Evolutionary conservation across 2,329 filamentous ascomycete species (phyloP).

Genomic region (Onygenales sp.): DNA sequence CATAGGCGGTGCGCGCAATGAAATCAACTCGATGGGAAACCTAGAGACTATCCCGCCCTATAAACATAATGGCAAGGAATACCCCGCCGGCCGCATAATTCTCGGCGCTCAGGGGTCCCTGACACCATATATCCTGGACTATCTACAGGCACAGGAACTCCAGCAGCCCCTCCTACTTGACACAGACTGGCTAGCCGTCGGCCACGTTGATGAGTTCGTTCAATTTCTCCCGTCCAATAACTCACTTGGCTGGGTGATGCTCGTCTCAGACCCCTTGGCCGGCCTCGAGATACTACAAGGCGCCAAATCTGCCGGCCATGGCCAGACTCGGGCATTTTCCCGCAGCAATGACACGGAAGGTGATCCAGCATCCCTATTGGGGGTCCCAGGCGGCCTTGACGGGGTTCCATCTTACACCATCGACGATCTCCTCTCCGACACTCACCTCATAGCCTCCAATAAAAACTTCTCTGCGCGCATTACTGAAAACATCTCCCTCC

Average conservation of each 20-base stretch:
- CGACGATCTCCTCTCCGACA: constrained; percentile 5
- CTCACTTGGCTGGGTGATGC: constrained; percentile 14
- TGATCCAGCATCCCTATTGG: not conserved
- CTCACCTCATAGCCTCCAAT: constrained; percentile 1
- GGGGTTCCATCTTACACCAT: constrained; percentile 8
- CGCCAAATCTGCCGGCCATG: constrained; percentile 16
- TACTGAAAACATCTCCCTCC: constrained; percentile 2
- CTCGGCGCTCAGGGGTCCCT: constrained; percentile 10
- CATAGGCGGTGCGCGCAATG: constrained; percentile 10
- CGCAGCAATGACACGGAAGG: constrained; percentile 5
- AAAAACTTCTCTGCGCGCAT: constrained; percentile 4
- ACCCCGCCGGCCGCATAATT: constrained; percentile 17
- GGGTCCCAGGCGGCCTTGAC: constrained; percentile 5
- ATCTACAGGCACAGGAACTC: constrained; percentile 25
- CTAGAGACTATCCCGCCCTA: constrained; percentile 32
- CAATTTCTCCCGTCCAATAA: constrained; percentile 23
- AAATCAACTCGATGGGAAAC: constrained; percentile 23
- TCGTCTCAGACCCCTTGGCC: constrained; percentile 13
- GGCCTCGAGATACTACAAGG: constrained; percentile 18
- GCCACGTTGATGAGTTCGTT: constrained; percentile 28
- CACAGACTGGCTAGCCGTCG: constrained; percentile 21
- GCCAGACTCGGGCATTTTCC: constrained; percentile 8
- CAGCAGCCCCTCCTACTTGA: constrained; percentile 29
- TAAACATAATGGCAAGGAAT: constrained; percentile 8
- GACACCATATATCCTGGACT: constrained; percentile 16